Conservation (phyloP, 2,329 filamentous ascomycete species). For the Didymella lethalis region DNA sequence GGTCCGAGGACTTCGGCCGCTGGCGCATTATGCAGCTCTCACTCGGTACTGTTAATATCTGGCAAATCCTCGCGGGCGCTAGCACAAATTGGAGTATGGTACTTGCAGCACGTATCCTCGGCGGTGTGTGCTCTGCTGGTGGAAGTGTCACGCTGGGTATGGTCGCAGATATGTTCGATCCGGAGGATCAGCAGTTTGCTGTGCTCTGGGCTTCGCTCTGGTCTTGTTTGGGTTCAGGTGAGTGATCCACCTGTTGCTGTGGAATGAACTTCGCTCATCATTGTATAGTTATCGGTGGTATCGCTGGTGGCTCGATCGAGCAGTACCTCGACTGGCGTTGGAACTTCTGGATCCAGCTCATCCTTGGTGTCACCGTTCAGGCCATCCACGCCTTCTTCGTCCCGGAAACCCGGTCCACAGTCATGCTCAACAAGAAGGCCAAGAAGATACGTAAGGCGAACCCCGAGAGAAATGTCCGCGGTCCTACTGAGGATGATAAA, state of each 20-base stretch:
- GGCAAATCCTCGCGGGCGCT: slow-evolving; percentile 65
- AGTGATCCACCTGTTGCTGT: slow-evolving; percentile 48
- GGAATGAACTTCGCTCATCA: slow-evolving; percentile 43
- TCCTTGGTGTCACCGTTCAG: slow-evolving; percentile 76
- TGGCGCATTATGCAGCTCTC: slow-evolving; percentile 76
- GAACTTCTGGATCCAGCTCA: slow-evolving; percentile 85
- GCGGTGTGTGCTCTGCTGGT: slow-evolving; percentile 61
- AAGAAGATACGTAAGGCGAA: slow-evolving; percentile 72
- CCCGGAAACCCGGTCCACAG: slow-evolving; percentile 77
- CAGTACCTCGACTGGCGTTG: slow-evolving; percentile 73
- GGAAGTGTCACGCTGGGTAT: slow-evolving; percentile 71
- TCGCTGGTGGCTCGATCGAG: slow-evolving; percentile 80
- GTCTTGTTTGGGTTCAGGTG: slow-evolving; percentile 71
- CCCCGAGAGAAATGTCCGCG: slow-evolving; percentile 61
- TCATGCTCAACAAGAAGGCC: slow-evolving; percentile 79
- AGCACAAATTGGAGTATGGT: slow-evolving; percentile 69
- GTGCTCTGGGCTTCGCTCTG: slow-evolving; percentile 65
- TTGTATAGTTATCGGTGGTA: slow-evolving; percentile 76
- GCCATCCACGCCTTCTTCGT: slow-evolving; percentile 71
- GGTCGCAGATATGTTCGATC: slow-evolving; percentile 68
- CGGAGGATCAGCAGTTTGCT: slow-evolving; percentile 71
- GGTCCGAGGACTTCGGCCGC: slow-evolving; percentile 82
- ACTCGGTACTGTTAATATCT: slow-evolving; percentile 77
- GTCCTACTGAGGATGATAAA: slow-evolving; percentile 68
- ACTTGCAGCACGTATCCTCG: slow-evolving; percentile 63